Evolutionary conservation across 768 basidiomycete genomes (phyloP), one percentile per base, ranked within the genome.

Genomic region (Kwoniella newhampshirensis): DNA sequence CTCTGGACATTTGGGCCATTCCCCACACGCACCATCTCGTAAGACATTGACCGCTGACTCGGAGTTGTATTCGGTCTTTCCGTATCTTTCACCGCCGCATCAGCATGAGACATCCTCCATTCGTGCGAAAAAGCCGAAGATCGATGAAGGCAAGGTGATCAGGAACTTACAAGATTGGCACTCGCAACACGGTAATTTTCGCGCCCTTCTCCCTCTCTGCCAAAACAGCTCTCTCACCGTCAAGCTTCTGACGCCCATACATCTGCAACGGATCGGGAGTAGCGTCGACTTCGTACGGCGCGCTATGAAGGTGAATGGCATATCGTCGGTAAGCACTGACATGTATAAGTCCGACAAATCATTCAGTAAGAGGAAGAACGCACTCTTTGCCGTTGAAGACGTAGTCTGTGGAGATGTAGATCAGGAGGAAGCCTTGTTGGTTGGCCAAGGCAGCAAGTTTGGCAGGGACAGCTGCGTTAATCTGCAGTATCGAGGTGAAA

Each of bases 401-500:
- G 77, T 97, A 97, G 77, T 99, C 92, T 87, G 92, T 97, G 5
- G 91, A 94, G 64, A 99, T 91, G 78, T 92, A 93, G 42, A 99
- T 81, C 41, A 99, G 78, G 21, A 80, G 85, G 73, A 85, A 90
- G 30, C 80, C 79, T 26, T 86, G 77, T 2, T 80, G 73, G 64
- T 80, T 82, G 6, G 88, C 81, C 8, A 94, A 80, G 15, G 79
- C 65, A 4, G 91, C 87, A 12, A 99, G 82, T 56, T 82, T 80
- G 13, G 79, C 83, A 3, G 91, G 87, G 9, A 92, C 87, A 13
- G 80, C 81, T 42, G 82, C 86, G 74, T 97, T 97, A 62, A 97
- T 81, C 89, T 91, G 71, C 12, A 26, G 13, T 7, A 3, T 15
- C 20, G 43, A n/a, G 40, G 48, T 26, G 45, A 32, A 32, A 6